Base-by-base conservation (phyloP, 192 early-diverging fungal genomes). In the Umbelopsis sp. region DNA sequence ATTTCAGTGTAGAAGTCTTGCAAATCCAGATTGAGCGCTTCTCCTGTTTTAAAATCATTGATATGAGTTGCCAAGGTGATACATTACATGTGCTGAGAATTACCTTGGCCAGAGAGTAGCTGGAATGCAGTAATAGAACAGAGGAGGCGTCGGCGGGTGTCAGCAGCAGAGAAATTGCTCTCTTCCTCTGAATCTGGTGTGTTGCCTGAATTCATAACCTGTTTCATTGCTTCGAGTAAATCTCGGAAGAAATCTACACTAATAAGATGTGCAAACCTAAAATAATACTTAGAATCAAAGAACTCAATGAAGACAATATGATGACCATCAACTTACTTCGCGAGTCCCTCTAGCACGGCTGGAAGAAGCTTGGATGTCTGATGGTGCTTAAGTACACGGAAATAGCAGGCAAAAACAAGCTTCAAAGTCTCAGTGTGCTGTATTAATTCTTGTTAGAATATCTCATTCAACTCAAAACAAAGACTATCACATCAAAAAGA, bases 221-320 rank as follows among this genome's bases (percentile, higher is more conserved):
- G 88, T 74, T 94, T 93, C 25, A 99, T 83, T 21, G 92, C 83
- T 23, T 89, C 82, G 49, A 99, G 78, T 72, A 99, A 78, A 78
- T 98, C 96, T 7, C 89, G 83, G 78, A 97, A 99, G 68, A 97
- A 97, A 68, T 99, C 96, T 23, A 99, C 89, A 71, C 92, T 96
- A 79, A 99, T 99, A 45, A 99, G 79, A 78, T 98, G 97, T 13
- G 96, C 93, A 83, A 95, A 98, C 70, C 88, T 84, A 65, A 71
- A 79, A 69, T 73, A 70, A 22, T 91, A 86, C 75, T 90, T 89
- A 41, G 90, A 81, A 12, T 30, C 20, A 13, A 48, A 30, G 27
- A n/a, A 61, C 8, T 15, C 30, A 47, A 16, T 50, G 20, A 23
- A 18, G 44, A 58, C 2, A 41, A 10, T n/a, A 16, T 46, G 20